phyloP scores from a whole-genome alignment of 2,329 filamentous ascomycete genomes.

The Hypoxylon sp. region DNA sequence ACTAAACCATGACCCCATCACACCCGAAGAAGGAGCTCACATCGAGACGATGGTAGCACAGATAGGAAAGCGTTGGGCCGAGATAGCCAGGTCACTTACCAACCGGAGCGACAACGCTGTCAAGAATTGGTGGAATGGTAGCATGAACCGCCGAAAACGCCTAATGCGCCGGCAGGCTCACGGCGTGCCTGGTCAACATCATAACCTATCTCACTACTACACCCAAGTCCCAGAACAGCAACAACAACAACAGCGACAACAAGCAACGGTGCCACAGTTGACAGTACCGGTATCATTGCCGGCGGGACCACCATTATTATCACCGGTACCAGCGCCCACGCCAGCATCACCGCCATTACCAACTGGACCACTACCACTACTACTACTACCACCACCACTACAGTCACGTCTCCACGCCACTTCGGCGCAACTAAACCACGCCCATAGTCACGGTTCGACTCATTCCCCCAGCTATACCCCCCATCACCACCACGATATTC shows the following conservation, averaged over 20 bases:
- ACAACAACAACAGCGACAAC: not conserved
- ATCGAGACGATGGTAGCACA: constrained; percentile 84
- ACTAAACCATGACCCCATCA: constrained; percentile 81
- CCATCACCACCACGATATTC: not conserved
- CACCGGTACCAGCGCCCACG: not conserved
- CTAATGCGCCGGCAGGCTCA: constrained; percentile 59
- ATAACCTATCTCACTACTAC: constrained; percentile 2
- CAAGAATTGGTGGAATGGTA: constrained; percentile 99
- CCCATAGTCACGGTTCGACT: constrained; percentile 15
- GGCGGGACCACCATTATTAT: not conserved
- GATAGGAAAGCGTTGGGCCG: constrained; percentile 91
- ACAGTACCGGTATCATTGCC: not conserved
- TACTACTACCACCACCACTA: not conserved
- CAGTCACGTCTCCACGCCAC: not conserved
- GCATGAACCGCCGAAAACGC: constrained; percentile 83
- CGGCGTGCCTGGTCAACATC: constrained; percentile 51
- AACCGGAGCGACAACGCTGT: constrained; percentile 95
- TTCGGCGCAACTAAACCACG: constrained; percentile 37
- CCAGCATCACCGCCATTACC: not conserved
- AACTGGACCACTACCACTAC: not conserved
- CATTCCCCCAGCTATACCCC: constrained; percentile 5
- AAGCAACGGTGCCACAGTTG: not conserved
- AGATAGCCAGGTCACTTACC: constrained; percentile 85
- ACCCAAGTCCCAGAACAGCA: not conserved
- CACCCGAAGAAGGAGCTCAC: constrained; percentile 75